A percentile compares a stretch with the other conserved stretches of the same genome.
Conservation (phyloP, 1,284 basidiomycete genomes). For the Ganoderma lingzhi region DNA sequence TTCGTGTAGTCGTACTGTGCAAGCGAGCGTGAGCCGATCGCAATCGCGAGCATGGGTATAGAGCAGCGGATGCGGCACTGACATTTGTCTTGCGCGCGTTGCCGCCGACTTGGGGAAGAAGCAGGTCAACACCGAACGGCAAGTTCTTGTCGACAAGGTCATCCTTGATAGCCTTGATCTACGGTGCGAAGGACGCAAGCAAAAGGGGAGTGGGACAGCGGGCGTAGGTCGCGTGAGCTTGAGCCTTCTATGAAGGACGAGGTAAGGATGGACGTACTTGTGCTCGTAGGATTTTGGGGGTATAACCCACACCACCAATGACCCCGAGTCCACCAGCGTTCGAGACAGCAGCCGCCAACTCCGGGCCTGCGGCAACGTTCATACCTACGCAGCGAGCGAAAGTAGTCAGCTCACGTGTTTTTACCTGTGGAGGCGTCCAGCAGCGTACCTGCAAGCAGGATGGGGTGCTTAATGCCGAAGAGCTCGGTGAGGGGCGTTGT, state of each 20-base stretch:
- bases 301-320: conserved; percentile 86
- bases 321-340: conserved; percentile 91
- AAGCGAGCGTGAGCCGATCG: neutral
- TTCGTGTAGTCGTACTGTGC: conserved; percentile 81
- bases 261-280: conserved; percentile 53
- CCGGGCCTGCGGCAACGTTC: conserved; percentile 90
- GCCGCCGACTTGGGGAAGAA: conserved; percentile 85
- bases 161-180: conserved; percentile 81
- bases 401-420: neutral
- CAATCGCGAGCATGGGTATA: neutral
- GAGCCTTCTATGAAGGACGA: no score
- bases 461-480: conserved; percentile 88
- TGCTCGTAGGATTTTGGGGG: conserved; percentile 74
- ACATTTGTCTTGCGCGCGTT: conserved; percentile 88
- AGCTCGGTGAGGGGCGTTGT: conserved; percentile 83
- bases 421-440: neutral
- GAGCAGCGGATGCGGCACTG: conserved; percentile 36
- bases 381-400: conserved; percentile 56
- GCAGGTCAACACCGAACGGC: conserved; percentile 89
- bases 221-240: conserved; percentile 1
- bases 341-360: conserved; percentile 86
- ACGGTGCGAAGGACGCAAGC: conserved; percentile 12
- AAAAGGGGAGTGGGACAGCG: neutral
- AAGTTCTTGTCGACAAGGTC: conserved; percentile 73
- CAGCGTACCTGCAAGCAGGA: conserved; percentile 79